phyloP scores from a whole-genome alignment of 1,139 yeast species.

The Pichia inconspicua region DNA sequence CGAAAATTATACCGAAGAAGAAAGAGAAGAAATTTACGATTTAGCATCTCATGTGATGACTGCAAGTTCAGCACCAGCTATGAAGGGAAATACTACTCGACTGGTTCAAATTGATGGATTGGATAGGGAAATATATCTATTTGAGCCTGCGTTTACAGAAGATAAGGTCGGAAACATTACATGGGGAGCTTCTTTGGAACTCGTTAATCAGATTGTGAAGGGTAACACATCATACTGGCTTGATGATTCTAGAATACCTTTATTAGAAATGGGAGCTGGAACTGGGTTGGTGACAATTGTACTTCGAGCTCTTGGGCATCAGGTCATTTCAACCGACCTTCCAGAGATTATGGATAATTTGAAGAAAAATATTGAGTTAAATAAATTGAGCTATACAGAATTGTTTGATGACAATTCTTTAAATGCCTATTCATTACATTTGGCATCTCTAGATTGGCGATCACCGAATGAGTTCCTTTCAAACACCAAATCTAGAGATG shows the following conservation, averaged over 20 bases:
- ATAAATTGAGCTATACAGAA: conserved; percentile 29
- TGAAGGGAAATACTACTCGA: conserved; percentile 59
- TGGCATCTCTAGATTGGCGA: conserved; percentile 60
- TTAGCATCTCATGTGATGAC: conserved; percentile 61
- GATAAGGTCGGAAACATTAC: conserved; percentile 89
- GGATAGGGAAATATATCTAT: conserved; percentile 34
- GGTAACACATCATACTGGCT: conserved; percentile 22
- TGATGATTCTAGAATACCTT: conserved; percentile 28
- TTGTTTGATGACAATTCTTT: not conserved
- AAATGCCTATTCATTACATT: conserved; percentile 1
- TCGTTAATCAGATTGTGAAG: conserved; percentile 46
- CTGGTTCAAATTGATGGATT: conserved; percentile 18
- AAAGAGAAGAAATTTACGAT: conserved; percentile 40
- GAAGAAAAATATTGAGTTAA: conserved; percentile 45
- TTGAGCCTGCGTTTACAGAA: conserved; percentile 79
- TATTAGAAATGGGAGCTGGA: conserved; percentile 86
- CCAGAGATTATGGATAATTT: conserved; percentile 70
- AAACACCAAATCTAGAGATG: conserved; percentile 13
- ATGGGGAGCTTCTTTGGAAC: conserved; percentile 85
- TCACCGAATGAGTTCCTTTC: conserved; percentile 38
- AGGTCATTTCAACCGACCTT: conserved; percentile 63
- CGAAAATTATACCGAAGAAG: conserved; percentile 36
- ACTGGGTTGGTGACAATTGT: conserved; percentile 85
- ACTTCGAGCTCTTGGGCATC: conserved; percentile 42
- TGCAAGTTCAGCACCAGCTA: conserved; percentile 81